These are phyloP conservation scores for Xylariomycetidae sp. DNA, from an alignment of 2,329 filamentous ascomycete species.

Conservation along the genomic window DNA sequence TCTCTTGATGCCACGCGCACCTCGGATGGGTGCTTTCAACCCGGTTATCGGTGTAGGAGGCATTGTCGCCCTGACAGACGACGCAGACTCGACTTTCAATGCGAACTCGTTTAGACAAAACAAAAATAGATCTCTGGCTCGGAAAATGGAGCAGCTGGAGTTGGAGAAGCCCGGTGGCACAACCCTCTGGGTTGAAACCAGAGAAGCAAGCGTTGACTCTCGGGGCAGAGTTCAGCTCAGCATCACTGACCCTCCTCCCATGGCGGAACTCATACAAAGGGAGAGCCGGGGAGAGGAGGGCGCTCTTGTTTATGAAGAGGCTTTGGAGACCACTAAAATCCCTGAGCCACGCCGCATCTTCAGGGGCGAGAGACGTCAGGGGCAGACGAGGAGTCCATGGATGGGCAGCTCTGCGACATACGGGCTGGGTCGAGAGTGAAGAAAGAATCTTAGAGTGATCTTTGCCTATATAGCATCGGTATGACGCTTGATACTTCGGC, in stretches of 20 bases:
- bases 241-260: constrained; percentile 32
- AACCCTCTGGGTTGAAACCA: constrained; percentile 48
- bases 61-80: constrained; percentile 40
- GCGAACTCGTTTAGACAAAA: no score
- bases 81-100: constrained; percentile 39
- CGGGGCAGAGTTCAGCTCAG: constrained; percentile 42
- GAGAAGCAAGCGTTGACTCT: constrained; percentile 44
- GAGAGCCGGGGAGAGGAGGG: constrained; percentile 34
- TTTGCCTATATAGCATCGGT: no score
- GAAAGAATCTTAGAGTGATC: no score
- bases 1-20: constrained; percentile 39
- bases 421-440: no score
- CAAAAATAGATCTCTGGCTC: no score
- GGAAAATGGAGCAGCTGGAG: constrained; percentile 36
- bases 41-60: constrained; percentile 50
- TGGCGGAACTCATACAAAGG: constrained; percentile 38
- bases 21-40: constrained; percentile 14
- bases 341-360: no score
- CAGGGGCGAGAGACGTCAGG: no score
- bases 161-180: constrained; percentile 43
- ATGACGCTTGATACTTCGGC: no score
- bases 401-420: constrained; percentile 2
- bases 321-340: no score
- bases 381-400: constrained; percentile 3
- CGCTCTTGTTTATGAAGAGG: constrained; percentile 17